Percentiles rank a stretch among this genome's conserved stretches.
Evolutionary conservation across 2,329 filamentous ascomycete species (phyloP).

Genomic region (Sporothrix mexicana): DNA sequence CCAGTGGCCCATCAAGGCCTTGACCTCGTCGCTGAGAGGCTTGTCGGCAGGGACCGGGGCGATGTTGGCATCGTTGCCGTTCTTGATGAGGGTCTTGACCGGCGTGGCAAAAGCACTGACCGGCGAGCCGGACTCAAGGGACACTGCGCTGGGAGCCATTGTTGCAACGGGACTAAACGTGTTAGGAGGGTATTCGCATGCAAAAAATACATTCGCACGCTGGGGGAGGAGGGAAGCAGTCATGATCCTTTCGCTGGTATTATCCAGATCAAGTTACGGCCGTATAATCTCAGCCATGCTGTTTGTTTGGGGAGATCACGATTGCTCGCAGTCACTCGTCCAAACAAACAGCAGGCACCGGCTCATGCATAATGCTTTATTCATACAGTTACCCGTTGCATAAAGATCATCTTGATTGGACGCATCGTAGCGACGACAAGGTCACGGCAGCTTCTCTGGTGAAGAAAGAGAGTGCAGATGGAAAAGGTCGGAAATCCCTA

Average conservation of each 20-base stretch:
- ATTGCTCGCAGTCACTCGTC: not conserved
- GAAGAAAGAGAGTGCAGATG: constrained; percentile 3
- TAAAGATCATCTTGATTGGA: constrained; percentile 37
- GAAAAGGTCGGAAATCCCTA: constrained; percentile 22
- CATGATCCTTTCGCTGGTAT: constrained; percentile 91
- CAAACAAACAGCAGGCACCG: constrained; percentile 36
- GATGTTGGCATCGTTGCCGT: constrained; percentile 33
- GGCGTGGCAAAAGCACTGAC: constrained; percentile 54
- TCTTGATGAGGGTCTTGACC: constrained; percentile 53
- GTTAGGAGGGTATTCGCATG: constrained; percentile 39
- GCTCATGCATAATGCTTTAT: constrained; percentile 38
- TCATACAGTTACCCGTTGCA: constrained; percentile 38
- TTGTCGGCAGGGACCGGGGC: not conserved
- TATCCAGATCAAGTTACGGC: constrained; percentile 47
- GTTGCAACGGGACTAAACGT: constrained; percentile 43
- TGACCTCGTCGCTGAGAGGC: constrained; percentile 42
- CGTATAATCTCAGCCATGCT: constrained; percentile 49
- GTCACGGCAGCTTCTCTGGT: constrained; percentile 31
- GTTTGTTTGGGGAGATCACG: constrained; percentile 4
- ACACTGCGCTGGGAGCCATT: constrained; percentile 77
- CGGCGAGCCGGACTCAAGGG: constrained; percentile 20
- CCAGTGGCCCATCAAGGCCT: constrained; percentile 71
- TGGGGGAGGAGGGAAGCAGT: constrained; percentile 69
- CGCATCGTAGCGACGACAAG: constrained; percentile 30
- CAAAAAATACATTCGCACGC: constrained; percentile 33